phyloP scores from a whole-genome alignment of 2,329 filamentous ascomycete genomes.

The Tolypocladium pustulatum region DNA sequence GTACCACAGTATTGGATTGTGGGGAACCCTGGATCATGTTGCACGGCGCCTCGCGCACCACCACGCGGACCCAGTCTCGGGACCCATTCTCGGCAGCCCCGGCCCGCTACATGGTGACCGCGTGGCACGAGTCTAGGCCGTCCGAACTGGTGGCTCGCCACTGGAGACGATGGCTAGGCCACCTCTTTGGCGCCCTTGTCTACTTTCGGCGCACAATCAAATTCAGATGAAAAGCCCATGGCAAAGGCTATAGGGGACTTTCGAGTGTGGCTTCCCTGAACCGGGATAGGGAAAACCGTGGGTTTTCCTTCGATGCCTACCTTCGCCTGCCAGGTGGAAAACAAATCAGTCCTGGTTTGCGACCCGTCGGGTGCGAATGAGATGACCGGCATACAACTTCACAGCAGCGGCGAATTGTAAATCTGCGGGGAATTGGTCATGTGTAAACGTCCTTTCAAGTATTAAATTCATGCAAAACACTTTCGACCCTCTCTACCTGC shows the following conservation, averaged over 20 bases:
- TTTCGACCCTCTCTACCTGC: not conserved
- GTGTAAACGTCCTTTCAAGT: not conserved
- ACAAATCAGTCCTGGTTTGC: too few species aligned
- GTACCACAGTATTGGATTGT: not conserved
- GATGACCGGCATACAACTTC: not conserved
- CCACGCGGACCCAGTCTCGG: not conserved
- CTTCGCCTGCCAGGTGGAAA: too few species aligned
- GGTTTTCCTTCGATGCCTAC: too few species aligned
- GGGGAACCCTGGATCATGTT: not conserved
- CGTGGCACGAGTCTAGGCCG: not conserved
- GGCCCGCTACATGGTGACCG: not conserved
- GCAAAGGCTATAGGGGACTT: not conserved
- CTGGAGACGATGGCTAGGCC: not conserved
- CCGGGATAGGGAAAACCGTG: not conserved
- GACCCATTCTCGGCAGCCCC: constrained; percentile 1
- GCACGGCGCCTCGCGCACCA: not conserved
- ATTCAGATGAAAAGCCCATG: not conserved
- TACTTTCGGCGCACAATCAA: not conserved
- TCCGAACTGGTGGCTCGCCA: not conserved
- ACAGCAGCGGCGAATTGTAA: not conserved
- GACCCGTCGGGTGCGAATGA: not conserved
- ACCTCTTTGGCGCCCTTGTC: not conserved
- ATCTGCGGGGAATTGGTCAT: not conserved
- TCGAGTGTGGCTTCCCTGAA: not conserved
- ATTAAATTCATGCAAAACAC: constrained; percentile 1